Percentiles rank a stretch among this genome's conserved stretches.
Conservation (phyloP, 2,329 filamentous ascomycete species). For the Cucurbitaria berberidis region DNA sequence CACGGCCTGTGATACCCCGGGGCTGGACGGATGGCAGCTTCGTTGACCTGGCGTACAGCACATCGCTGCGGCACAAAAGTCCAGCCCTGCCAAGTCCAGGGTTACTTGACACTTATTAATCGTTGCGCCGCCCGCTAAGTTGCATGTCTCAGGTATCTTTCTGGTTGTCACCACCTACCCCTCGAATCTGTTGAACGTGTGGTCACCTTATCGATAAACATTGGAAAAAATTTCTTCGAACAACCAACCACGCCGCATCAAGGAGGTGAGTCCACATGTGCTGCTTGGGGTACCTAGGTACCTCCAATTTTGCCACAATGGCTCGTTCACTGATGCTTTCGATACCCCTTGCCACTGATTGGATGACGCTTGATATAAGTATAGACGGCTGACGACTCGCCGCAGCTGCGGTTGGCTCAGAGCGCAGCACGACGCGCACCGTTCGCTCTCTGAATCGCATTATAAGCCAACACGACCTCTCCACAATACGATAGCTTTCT, state of each 20-base stretch:
- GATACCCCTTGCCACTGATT: constrained; percentile 25
- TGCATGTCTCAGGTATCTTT: constrained; percentile 18
- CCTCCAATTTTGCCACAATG: constrained; percentile 22
- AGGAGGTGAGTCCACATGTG: constrained; percentile 21
- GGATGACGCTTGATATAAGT: constrained; percentile 20
- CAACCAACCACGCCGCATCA: constrained; percentile 31
- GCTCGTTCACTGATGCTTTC: constrained; percentile 17
- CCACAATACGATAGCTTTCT: constrained; percentile 22
- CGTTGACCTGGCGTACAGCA: constrained; percentile 29
- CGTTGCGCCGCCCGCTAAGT: constrained; percentile 20
- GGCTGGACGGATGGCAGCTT: constrained; percentile 24
- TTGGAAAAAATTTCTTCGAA: constrained; percentile 21
- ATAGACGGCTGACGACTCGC: constrained; percentile 36
- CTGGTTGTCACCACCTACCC: constrained; percentile 10
- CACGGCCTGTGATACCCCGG: constrained; percentile 34
- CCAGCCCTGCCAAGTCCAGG: constrained; percentile 40
- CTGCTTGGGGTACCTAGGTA: neutral
- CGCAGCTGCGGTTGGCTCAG: constrained; percentile 37
- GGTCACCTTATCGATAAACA: constrained; percentile 35
- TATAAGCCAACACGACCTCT: constrained; percentile 25
- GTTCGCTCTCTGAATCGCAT: constrained; percentile 23
- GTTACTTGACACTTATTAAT: constrained; percentile 34
- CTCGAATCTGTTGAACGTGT: constrained; percentile 1
- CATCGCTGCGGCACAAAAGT: constrained; percentile 33
- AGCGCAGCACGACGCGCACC: constrained; percentile 29